phyloP scores from a whole-genome alignment of 2,329 filamentous ascomycete genomes.

The Myriosclerotinia duriaeana region DNA sequence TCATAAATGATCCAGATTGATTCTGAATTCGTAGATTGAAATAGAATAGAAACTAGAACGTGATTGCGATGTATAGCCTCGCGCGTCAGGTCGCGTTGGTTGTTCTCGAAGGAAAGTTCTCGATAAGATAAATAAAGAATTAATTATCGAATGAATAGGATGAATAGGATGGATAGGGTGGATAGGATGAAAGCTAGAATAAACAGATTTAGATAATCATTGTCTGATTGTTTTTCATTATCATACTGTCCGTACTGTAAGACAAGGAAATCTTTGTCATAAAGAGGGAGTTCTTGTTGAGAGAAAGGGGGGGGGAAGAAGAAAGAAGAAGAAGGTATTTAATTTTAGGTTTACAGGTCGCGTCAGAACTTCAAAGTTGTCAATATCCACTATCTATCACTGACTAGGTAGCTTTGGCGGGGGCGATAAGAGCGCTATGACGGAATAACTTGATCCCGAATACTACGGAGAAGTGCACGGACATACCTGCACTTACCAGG shows the following conservation, averaged over 20 bases:
- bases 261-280: not conserved
- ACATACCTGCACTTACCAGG: not conserved
- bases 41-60: not conserved
- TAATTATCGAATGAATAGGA: not conserved
- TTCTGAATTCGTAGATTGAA: not conserved
- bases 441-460: not conserved
- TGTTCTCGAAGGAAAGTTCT: constrained; percentile 1
- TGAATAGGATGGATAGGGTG: no score
- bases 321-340: not conserved
- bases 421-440: not conserved
- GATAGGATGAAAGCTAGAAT: no score
- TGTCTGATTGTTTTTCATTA: not conserved
- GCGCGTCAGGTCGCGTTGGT: constrained; percentile 8
- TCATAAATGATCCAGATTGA: not conserved
- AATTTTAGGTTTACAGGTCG: not conserved
- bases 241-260: not conserved
- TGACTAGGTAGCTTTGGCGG: not conserved
- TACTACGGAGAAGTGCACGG: not conserved
- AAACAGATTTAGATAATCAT: not conserved
- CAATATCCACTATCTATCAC: not conserved
- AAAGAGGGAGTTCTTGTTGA: not conserved
- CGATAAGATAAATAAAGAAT: constrained; percentile 3
- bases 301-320: not conserved
- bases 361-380: not conserved
- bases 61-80: not conserved